Conservation (phyloP, 805 yeast species). For the Candida easanensis region DNA sequence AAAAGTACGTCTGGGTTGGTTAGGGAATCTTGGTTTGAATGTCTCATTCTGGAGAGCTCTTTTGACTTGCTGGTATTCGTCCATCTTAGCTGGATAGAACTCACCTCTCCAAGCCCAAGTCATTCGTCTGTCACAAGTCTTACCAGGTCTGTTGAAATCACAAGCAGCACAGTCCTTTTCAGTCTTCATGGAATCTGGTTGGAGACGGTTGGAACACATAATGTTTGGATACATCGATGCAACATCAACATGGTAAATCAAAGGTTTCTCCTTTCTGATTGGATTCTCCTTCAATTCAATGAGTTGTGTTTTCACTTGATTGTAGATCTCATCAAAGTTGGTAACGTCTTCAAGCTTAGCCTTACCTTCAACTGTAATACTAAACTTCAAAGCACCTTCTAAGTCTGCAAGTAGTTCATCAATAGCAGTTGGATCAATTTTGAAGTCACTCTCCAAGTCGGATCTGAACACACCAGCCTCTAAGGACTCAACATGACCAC, state of each 20-base stretch:
- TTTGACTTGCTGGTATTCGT: constrained; percentile 87
- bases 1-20: constrained; percentile 59
- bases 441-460: constrained; percentile 74
- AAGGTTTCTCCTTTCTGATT: constrained; percentile 69
- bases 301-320: constrained; percentile 52
- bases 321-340: constrained; percentile 74
- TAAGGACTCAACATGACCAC: constrained; percentile 96
- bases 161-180: constrained; percentile 97
- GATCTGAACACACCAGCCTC: constrained; percentile 98
- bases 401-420: constrained; percentile 76
- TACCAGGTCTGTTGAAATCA: constrained; percentile 95
- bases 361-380: constrained; percentile 77
- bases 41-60: constrained; percentile 76
- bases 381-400: constrained; percentile 74
- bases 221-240: constrained; percentile 99
- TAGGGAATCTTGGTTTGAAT: constrained; percentile 61
- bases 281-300: constrained; percentile 61
- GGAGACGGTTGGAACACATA: constrained; percentile 95
- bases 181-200: constrained; percentile 95
- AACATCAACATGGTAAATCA: constrained; percentile 96
- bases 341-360: constrained; percentile 71
- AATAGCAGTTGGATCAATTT: constrained; percentile 75
- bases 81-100: constrained; percentile 84
- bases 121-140: constrained; percentile 83
- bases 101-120: constrained; percentile 99